Base-by-base conservation (phyloP, 306 rosid species). In the Cicer pinnatifidum region DNA sequence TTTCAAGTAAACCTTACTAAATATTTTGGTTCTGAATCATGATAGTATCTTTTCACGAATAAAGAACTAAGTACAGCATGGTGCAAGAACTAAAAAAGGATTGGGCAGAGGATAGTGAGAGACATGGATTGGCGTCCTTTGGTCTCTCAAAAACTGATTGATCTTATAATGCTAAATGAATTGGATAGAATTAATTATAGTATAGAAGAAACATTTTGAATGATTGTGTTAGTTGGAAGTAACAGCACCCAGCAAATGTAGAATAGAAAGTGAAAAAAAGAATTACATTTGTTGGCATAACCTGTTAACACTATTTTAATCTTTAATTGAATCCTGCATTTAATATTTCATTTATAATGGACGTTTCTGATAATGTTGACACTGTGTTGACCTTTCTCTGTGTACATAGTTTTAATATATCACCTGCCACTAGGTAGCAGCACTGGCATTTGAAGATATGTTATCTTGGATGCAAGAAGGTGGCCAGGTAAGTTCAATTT, bases 351-450 rank as follows among this genome's bases (percentile, higher is more conserved):
- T 73, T 80, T 80, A 57, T 72, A 37, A 48, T 33, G 62, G 16
- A 48, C 33, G 66, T 20, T 69, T 78, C 72, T 78, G 80, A 78
- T 69, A 39, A 83, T 71, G 87, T 93, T 85, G 83, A 88, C 91
- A 48, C 91, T 83, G 72, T 50, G 78, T 86, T 87, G 82, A 83
- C 72, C 82, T 71, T 87, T 84, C 85, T 87, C 84, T 86, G 82
- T 91, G 89, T 80, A 86, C 85, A 85, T 91, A 88, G 95, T 91
- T 88, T 88, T 94, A 91, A 91, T 94, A 81, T 88, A 87, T 91
- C 90, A 85, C 93, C 78, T 91, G 97, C 95, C 86, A 85, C 92
- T 88, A 94, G 99, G 97, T 94, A 91, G 99, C 97, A 74, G 99
- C 99, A 52, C 73, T 94, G 85, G 99, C 99, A 73, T 89, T 94